Evolutionary conservation across 1,284 basidiomycete genomes (phyloP), one percentile per base, ranked within the genome.

Genomic region (Austroboletus novae-zelandiae): DNA sequence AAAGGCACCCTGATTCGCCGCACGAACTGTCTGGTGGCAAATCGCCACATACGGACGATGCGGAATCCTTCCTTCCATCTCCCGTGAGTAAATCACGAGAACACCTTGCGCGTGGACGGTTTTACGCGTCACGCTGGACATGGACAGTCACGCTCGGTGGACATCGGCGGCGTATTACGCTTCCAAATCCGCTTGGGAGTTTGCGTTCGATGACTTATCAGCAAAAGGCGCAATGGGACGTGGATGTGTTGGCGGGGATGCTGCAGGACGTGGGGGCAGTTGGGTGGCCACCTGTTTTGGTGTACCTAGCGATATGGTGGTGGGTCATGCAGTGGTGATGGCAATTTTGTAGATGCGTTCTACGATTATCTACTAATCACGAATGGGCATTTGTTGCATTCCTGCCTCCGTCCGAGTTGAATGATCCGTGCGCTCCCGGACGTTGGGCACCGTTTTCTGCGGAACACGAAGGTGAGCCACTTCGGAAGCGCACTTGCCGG

Each of bases 241-340:
- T 36, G 37, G 66, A 71, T 6, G 31, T 69, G 10, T 9, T 73
- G 41, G 50, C 60, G 10, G 73, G 71, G 15, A 64, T 67, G 15
- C 5, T 61, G 35, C 50, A 52, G 25, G 73, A 77, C 43, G 58
- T 71, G 13, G 48, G 60, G 18, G 57, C 53, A 4, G 68, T 73
- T 17, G 71, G 71, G 35, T 74, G 74, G 72, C 64, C 64, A 46
- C 61, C 75, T 13, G 34, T 68, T 14, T 20, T 58, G 11, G 45
- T 57, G 23, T 58, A 68, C 47, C 44, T 66, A 14, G 54, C 47
- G 37, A 51, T 47, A 13, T 68, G 58, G 9, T 65, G 57, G 48
- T 66, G 66, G 67, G 51, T 63, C 11, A 56, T 65, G 57, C 55
- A 47, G 23, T 61, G 58, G 54, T 68, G 56, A 17, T 13, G 15